Evolutionary conservation across 2,329 filamentous ascomycete species (phyloP), one percentile per base, ranked within the genome.

Genomic region (Verticillium alfalfae): DNA sequence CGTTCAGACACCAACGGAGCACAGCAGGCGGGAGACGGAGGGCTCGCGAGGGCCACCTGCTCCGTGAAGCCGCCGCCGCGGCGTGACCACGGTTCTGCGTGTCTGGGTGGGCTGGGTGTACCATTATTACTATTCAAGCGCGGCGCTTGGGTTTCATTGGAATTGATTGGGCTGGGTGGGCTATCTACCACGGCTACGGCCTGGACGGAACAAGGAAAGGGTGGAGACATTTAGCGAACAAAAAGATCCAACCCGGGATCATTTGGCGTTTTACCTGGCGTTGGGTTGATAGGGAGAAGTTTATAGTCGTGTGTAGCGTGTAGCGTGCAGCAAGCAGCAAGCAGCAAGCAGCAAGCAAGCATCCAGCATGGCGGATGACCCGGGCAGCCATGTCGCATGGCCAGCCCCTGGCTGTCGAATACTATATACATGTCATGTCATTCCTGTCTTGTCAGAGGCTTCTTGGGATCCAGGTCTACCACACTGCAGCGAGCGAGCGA

Each of bases 1-100:
- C 37, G 67, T 69, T 15, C 54, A 56, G 58, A 70, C 69, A 6
- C 75, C 72, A 18, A 61, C 67, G 56, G 68, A 68, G 38, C 69
- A 68, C 22, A 64, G 62, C 26, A 65, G 67, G 58, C 68, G 68
- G 57, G 66, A 67, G 7, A 69, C 64, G 31, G 72, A 73, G 5
- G 68, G 70, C 22, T 34, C 57, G 22, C 52, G 63, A 26, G 34
- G 38, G 56, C 60, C 60, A 12, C 52, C 62, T 8, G 59, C 37
- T 31, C 58, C 58, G 5, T 64, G 58, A 62, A 31, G 26, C 26
- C 5, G 22, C 22, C 34, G 34, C 9, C 9, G 39, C 56, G 41
- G 38, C 16, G 9, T 10, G 22, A 9, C n/a, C n/a, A 52, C 45
- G 45, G 12, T 37, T 10, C 4, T n/a, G 26, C 26, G 45, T 52